Evolutionary conservation across 2,329 filamentous ascomycete genomes (phyloP).

Genomic region (Zymoseptoria brevis): DNA sequence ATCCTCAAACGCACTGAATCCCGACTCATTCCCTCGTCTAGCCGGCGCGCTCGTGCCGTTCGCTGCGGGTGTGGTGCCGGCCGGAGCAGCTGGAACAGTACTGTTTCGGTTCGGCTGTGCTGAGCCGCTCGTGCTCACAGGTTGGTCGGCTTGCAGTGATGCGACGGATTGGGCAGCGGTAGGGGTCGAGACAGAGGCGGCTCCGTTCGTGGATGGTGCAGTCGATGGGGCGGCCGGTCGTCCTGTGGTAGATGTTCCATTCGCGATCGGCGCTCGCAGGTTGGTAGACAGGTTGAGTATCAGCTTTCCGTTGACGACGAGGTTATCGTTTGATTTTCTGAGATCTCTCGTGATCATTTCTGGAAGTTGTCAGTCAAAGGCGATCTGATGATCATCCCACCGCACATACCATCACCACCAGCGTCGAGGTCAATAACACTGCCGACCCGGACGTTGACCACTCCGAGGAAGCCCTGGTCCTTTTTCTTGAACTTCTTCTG

Average conservation of each 20-base stretch:
- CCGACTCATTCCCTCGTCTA: slow-evolving; percentile 39
- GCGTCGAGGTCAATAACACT: slow-evolving; percentile 86
- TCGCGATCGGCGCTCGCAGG: slow-evolving; percentile 60
- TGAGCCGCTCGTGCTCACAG: slow-evolving; percentile 21
- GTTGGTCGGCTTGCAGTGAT: slow-evolving; percentile 24
- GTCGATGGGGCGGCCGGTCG: slow-evolving; percentile 36
- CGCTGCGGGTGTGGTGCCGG: slow-evolving; percentile 4
- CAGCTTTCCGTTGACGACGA: slow-evolving; percentile 94
- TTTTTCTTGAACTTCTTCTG: slow-evolving; percentile 99
- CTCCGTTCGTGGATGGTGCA: slow-evolving; percentile 31
- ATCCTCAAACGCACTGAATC: slow-evolving; percentile 89
- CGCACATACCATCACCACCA: slow-evolving; percentile 72
- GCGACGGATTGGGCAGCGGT: slow-evolving; percentile 32
- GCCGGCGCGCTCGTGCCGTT: slow-evolving; percentile 19
- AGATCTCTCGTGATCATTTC: slow-evolving; percentile 97
- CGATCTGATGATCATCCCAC: background rate
- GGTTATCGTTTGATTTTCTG: slow-evolving; percentile 95
- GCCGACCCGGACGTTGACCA: slow-evolving; percentile 93
- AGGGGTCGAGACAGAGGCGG: slow-evolving; percentile 34
- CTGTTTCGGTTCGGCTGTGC: slow-evolving; percentile 19
- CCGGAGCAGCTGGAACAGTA: slow-evolving; percentile 15
- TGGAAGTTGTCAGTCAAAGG: slow-evolving; percentile 26
- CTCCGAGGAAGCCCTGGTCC: slow-evolving; percentile 96
- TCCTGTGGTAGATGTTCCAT: slow-evolving; percentile 32
- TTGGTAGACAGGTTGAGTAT: slow-evolving; percentile 96